These are phyloP conservation scores for Magnaporthales sp. DNA, from an alignment of 2,329 filamentous ascomycete species.

Conservation along the genomic window DNA sequence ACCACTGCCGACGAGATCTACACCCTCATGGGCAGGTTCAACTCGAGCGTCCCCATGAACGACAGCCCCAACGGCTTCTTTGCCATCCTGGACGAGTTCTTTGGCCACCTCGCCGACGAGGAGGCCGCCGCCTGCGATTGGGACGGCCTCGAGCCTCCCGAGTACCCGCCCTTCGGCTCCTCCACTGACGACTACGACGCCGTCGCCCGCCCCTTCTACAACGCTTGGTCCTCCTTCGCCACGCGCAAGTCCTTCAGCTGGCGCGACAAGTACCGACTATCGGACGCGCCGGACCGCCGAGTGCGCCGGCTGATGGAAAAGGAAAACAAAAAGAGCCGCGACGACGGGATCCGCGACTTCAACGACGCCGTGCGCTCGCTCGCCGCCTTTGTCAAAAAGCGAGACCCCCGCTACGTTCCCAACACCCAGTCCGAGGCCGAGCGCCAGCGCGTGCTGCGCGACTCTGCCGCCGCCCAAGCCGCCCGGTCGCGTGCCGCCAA, in stretches of 20 bases:
- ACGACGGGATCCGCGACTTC: constrained; percentile 78
- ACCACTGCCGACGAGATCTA: constrained; percentile 77
- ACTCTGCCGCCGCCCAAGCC: constrained; percentile 75
- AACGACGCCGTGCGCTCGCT: constrained; percentile 86
- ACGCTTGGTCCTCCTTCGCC: constrained; percentile 68
- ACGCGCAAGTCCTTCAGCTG: constrained; percentile 83
- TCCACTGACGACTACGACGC: constrained; percentile 68
- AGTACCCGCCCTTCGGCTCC: constrained; percentile 78
- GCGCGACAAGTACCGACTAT: constrained; percentile 76
- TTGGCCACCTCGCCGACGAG: constrained; percentile 71
- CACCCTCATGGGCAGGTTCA: constrained; percentile 71
- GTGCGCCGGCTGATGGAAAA: constrained; percentile 85
- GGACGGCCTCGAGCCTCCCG: constrained; percentile 45
- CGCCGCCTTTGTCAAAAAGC: constrained; percentile 80
- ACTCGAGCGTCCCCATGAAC: constrained; percentile 66
- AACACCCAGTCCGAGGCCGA: constrained; percentile 73
- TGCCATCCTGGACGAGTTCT: constrained; percentile 66
- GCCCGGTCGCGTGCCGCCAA: constrained; percentile 75
- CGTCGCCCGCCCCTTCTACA: constrained; percentile 74
- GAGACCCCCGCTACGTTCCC: constrained; percentile 75
- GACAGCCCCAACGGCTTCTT: constrained; percentile 80
- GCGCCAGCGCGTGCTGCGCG: constrained; percentile 67
- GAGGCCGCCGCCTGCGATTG: constrained; percentile 68
- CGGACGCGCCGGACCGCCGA: constrained; percentile 79
- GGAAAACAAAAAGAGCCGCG: constrained; percentile 78